phyloP scores from a whole-genome alignment of 2,329 filamentous ascomycete species.

The Aureobasidium musti region DNA sequence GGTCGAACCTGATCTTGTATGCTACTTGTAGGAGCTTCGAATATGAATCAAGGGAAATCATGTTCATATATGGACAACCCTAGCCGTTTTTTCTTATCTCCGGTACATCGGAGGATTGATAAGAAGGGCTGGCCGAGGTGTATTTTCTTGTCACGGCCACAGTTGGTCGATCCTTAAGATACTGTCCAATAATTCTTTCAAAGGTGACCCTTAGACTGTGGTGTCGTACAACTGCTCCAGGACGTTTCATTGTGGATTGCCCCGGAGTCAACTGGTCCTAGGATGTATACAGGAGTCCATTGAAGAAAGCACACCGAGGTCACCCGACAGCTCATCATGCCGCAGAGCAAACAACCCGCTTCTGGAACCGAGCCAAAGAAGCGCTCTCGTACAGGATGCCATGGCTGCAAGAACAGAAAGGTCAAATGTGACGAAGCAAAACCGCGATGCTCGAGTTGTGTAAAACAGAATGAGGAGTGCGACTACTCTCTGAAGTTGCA shows the following conservation, averaged over 20 bases:
- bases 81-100: conserved; percentile 23
- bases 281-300: conserved; percentile 4
- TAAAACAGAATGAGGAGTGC: conserved; percentile 69
- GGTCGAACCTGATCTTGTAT: background rate
- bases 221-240: background rate
- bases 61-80: background rate
- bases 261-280: background rate
- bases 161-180: background rate
- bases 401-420: conserved; percentile 77
- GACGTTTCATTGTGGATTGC: background rate
- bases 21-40: background rate
- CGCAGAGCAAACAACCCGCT: conserved; percentile 65
- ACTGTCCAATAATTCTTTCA: background rate
- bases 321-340: conserved; percentile 51
- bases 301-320: conserved; percentile 16
- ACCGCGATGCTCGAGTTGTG: conserved; percentile 71
- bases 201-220: background rate
- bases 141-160: conserved; percentile 3
- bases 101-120: conserved; percentile 17
- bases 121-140: conserved; percentile 13
- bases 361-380: conserved; percentile 61
- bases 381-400: conserved; percentile 68
- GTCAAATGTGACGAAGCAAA: conserved; percentile 81
- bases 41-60: background rate
- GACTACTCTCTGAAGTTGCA: conserved; percentile 81